phyloP scores from a whole-genome alignment of 768 basidiomycete genomes.

The Auricularia sp. region DNA sequence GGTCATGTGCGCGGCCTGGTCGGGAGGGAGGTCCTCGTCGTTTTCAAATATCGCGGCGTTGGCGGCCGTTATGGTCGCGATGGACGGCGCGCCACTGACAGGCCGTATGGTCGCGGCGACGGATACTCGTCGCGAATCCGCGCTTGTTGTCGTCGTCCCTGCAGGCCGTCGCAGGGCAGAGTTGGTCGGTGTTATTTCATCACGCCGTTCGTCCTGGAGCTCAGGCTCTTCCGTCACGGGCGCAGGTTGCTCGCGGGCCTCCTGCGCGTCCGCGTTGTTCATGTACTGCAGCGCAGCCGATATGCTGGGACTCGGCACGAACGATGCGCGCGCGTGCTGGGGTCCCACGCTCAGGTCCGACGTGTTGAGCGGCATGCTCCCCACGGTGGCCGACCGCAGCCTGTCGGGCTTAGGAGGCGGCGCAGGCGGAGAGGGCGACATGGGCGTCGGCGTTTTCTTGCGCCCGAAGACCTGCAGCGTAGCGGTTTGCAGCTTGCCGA shows the following conservation, averaged over 20 bases:
- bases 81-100: not conserved
- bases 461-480: not conserved
- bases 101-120: not conserved
- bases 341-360: not conserved
- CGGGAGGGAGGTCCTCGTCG: not conserved
- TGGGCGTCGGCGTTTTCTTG: not conserved
- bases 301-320: conserved; percentile 47
- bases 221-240: not conserved
- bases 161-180: not conserved
- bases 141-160: not conserved
- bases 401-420: not conserved
- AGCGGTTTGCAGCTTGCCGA: not conserved
- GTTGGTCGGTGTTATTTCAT: not conserved
- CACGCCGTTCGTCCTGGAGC: not conserved
- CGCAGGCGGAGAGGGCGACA: not conserved
- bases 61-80: not conserved
- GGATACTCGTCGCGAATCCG: not conserved
- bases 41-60: not conserved
- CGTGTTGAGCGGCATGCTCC: not conserved
- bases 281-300: conserved; percentile 50
- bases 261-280: not conserved
- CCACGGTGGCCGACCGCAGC: not conserved
- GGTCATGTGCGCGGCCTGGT: not conserved
- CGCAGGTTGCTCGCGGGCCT: not conserved
- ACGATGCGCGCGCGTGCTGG: not conserved